Conservation (phyloP, 345 rosid species). For the Pelargonium nanum region DNA sequence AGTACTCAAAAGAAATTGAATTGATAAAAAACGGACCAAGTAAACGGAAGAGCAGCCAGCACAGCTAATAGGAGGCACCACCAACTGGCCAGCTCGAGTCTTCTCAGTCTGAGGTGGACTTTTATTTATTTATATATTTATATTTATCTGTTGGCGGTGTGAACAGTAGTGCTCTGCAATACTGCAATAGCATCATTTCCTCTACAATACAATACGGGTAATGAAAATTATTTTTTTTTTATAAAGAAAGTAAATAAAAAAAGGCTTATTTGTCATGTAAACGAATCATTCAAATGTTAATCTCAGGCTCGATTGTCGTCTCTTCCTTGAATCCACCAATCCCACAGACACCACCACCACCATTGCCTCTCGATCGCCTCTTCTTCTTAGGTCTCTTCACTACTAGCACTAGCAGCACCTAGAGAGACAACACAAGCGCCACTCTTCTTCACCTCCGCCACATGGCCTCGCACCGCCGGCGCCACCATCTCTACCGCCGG, state of each 20-base stretch:
- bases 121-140: no score
- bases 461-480: conserved; percentile 78
- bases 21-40: neutral
- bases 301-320: neutral
- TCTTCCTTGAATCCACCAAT: neutral
- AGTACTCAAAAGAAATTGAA: no score
- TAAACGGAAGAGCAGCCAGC: neutral
- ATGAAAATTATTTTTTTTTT: no score
- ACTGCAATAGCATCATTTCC: no score
- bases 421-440: no score
- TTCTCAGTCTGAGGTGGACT: neutral
- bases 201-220: no score
- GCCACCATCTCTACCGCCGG: conserved; percentile 39
- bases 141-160: neutral
- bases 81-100: neutral
- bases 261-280: neutral
- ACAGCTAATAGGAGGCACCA: neutral
- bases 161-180: neutral
- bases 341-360: neutral
- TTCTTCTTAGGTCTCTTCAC: no score
- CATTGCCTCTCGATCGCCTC: neutral
- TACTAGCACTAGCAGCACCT: no score
- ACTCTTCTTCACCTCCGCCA: neutral
- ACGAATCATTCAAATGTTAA: neutral
- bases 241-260: no score